Evolutionary conservation across 2,329 filamentous ascomycete genomes (phyloP).

Genomic region (Xylariaceae sp.): DNA sequence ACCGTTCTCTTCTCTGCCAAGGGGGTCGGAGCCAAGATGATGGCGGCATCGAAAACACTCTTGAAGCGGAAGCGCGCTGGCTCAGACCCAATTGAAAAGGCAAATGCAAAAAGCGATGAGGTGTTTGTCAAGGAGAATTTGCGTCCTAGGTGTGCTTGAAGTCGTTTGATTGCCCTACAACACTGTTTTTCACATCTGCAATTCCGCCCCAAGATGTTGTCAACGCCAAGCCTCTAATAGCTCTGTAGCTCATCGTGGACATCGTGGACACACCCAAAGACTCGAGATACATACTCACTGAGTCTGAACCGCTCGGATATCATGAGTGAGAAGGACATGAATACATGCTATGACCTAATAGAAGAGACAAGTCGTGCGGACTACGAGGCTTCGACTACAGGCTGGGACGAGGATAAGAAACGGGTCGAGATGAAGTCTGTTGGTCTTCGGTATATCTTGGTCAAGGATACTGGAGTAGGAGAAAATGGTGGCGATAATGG

Average conservation of each 20-base stretch:
- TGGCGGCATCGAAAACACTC: conserved; percentile 19
- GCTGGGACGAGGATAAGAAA: conserved; percentile 64
- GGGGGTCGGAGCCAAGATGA: not conserved
- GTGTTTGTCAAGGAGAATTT: conserved; percentile 50
- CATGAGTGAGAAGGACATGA: conserved; percentile 45
- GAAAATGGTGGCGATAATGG: not conserved
- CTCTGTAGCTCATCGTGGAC: conserved; percentile 23
- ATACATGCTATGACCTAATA: conserved; percentile 56
- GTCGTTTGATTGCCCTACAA: no score
- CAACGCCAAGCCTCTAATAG: not conserved
- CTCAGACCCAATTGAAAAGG: conserved; percentile 43
- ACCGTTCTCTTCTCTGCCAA: no score
- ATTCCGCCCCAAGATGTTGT: not conserved
- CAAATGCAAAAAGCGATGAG: conserved; percentile 46
- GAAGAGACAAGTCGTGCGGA: conserved; percentile 61
- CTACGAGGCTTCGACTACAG: conserved; percentile 60
- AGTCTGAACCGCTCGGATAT: conserved; percentile 39
- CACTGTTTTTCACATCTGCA: not conserved
- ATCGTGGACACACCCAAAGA: conserved; percentile 53
- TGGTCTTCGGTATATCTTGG: conserved; percentile 67
- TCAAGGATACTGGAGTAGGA: conserved; percentile 36
- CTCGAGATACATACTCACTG: conserved; percentile 41
- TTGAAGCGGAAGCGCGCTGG: conserved; percentile 29
- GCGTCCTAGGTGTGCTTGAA: conserved; percentile 41
- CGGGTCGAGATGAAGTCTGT: conserved; percentile 64